A percentile compares a stretch with the other conserved stretches of the same genome.
These are phyloP conservation scores for Microcos paniculata DNA, from an alignment of 345 rosid genomes.

Conservation along the genomic window DNA sequence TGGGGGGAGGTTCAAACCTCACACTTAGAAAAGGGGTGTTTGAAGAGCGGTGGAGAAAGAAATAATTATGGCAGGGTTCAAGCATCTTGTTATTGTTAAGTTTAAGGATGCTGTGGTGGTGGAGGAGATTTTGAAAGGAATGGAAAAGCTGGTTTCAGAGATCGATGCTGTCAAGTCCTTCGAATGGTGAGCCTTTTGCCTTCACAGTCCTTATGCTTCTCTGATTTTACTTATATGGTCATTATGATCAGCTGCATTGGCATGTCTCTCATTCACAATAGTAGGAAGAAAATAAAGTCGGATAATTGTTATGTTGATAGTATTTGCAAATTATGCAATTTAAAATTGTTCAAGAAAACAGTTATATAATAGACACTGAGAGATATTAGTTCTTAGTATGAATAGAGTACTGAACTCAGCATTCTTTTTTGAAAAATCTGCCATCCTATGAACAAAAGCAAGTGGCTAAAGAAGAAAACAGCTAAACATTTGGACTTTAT, in stretches of 20 bases:
- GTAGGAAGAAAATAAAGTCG: neutral
- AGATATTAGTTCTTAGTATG: too few relatives aligned
- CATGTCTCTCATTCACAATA: neutral
- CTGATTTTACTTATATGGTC: neutral
- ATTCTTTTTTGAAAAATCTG: neutral
- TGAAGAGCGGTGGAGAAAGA: conserved; percentile 1
- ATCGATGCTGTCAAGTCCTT: conserved; percentile 81
- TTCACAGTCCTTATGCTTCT: neutral
- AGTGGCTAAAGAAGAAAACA: neutral
- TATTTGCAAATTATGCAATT: too few relatives aligned
- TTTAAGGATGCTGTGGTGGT: conserved; percentile 66
- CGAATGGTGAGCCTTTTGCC: conserved; percentile 55
- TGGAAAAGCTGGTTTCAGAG: conserved; percentile 75
- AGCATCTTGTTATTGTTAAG: conserved; percentile 85
- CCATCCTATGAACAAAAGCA: neutral
- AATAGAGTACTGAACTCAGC: neutral
- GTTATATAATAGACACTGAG: too few relatives aligned
- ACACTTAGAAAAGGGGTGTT: neutral
- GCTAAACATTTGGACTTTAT: neutral
- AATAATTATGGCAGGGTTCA: conserved; percentile 53
- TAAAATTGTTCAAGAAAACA: too few relatives aligned
- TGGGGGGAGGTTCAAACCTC: neutral
- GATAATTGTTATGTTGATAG: too few relatives aligned
- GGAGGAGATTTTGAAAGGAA: conserved; percentile 76
- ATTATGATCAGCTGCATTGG: neutral